Evolutionary conservation across 352 stramenopile species (phyloP).

Genomic region (Salisapilia sapeloensis): DNA sequence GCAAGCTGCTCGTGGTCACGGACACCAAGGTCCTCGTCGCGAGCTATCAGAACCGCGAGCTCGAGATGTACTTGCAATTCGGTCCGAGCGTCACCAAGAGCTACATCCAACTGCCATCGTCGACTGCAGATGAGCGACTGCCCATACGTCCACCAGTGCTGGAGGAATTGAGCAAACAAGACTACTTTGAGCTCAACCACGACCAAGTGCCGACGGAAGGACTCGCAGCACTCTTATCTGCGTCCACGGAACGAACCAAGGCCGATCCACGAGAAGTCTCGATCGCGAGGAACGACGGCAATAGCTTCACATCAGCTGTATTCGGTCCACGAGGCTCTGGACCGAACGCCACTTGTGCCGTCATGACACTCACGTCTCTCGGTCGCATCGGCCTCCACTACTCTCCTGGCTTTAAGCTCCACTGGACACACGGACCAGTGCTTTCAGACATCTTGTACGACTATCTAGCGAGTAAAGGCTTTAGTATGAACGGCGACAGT

Average conservation of each 20-base stretch:
- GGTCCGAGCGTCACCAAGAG: constrained; percentile 62
- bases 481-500: background rate
- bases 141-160: constrained; percentile 29
- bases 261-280: constrained; percentile 73
- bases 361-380: constrained; percentile 40
- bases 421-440: constrained; percentile 49
- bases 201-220: constrained; percentile 10
- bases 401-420: constrained; percentile 61
- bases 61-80: constrained; percentile 69
- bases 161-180: constrained; percentile 10
- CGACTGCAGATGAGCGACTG: constrained; percentile 17
- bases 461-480: constrained; percentile 25
- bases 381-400: constrained; percentile 52
- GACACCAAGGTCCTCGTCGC: constrained; percentile 62
- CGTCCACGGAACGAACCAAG: constrained; percentile 48
- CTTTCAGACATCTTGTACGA: constrained; percentile 51
- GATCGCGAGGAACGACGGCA: constrained; percentile 53
- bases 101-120: constrained; percentile 54
- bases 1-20: constrained; percentile 47
- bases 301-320: constrained; percentile 30
- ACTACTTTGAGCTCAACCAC: background rate
- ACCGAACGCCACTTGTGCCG: constrained; percentile 45
- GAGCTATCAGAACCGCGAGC: constrained; percentile 58
- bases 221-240: constrained; percentile 41
- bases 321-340: constrained; percentile 63